These are phyloP conservation scores for Eucalyptus viminalis DNA, from an alignment of 345 rosid genomes.

Conservation along the genomic window DNA sequence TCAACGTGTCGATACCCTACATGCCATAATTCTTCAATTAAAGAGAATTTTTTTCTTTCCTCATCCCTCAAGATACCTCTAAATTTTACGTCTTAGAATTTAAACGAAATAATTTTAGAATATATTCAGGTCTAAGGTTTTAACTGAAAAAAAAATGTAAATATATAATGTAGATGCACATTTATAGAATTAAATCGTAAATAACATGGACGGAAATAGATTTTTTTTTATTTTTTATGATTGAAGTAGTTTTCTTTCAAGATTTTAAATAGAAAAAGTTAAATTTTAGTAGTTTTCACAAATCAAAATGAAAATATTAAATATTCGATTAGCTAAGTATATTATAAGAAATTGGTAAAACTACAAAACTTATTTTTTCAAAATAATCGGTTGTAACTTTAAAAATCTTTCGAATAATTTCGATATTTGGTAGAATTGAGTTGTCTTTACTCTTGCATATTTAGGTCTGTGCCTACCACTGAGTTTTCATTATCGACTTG, in stretches of 20 bases:
- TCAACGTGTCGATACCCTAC: rapidly evolving
- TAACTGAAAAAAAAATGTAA: neutral
- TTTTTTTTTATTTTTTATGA: neutral
- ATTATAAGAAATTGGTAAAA: neutral
- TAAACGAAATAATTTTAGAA: rapidly evolving
- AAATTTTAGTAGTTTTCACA: too few relatives aligned
- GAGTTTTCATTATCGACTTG: neutral
- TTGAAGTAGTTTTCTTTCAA: neutral
- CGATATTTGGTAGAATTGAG: neutral
- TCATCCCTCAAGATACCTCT: rapidly evolving
- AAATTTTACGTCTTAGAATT: rapidly evolving
- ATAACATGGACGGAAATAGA: neutral
- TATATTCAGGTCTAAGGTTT: rapidly evolving
- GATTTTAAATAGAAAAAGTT: rapidly evolving
- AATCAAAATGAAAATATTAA: neutral
- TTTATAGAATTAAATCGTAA: neutral
- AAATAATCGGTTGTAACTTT: rapidly evolving
- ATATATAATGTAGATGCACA: neutral
- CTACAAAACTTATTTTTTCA: neutral
- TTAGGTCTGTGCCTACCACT: rapidly evolving
- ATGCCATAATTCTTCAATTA: rapidly evolving
- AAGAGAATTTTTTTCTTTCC: rapidly evolving
- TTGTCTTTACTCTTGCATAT: neutral
- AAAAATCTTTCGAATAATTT: rapidly evolving
- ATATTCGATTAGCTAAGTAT: neutral